Conservation (phyloP, 371 early-diverging fungal species). For the Ordospora colligata region DNA sequence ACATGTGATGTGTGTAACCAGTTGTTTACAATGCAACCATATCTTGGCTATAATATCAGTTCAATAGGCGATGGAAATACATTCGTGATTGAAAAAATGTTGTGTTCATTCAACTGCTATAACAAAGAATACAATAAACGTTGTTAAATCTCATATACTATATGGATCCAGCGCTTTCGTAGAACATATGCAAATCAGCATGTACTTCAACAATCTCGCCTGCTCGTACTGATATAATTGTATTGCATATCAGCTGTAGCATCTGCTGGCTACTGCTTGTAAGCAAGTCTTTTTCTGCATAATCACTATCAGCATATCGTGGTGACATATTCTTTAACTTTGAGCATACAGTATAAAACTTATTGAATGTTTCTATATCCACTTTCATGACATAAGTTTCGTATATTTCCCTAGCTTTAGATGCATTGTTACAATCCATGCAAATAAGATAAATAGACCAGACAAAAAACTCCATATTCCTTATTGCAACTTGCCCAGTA, state of each 20-base stretch:
- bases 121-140: conserved; percentile 18
- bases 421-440: not conserved
- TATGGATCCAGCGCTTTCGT: not conserved
- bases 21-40: conserved; percentile 50
- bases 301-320: not conserved
- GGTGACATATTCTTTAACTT: not conserved
- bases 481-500: not conserved
- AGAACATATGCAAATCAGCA: not conserved
- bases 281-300: no score
- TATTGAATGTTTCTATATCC: conserved; percentile 1
- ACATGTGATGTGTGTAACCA: conserved; percentile 54
- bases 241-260: not conserved
- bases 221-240: not conserved
- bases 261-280: not conserved
- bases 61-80: conserved; percentile 33
- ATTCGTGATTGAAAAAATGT: conserved; percentile 47
- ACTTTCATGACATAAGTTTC: conserved; percentile 2
- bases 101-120: conserved; percentile 30
- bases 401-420: not conserved
- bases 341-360: not conserved
- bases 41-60: conserved; percentile 21
- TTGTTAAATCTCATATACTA: not conserved
- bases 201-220: not conserved
- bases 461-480: not conserved
- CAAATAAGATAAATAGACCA: not conserved